Evolutionary conservation across 2,329 filamentous ascomycete genomes (phyloP).

Genomic region (Rhynchosporium secalis): DNA sequence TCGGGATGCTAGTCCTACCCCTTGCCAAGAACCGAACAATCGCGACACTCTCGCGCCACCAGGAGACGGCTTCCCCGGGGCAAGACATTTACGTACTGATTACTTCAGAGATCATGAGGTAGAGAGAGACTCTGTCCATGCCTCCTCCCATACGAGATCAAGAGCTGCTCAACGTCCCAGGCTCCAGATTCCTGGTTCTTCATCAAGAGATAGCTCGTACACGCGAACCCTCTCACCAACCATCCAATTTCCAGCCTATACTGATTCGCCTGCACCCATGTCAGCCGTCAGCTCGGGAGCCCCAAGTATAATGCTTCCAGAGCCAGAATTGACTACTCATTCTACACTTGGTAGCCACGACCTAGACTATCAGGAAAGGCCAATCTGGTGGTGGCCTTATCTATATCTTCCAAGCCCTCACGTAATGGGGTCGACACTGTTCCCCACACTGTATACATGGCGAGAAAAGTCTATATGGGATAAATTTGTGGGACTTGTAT

Average conservation of each 20-base stretch:
- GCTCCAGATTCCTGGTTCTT: slow-evolving; percentile 34
- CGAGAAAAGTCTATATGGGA: slow-evolving; percentile 80
- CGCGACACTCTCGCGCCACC: slow-evolving; percentile 47
- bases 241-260: slow-evolving; percentile 38
- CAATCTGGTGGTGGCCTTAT: slow-evolving; percentile 79
- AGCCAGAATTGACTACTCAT: slow-evolving; percentile 30
- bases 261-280: slow-evolving; percentile 38
- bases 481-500: slow-evolving; percentile 76
- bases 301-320: slow-evolving; percentile 37
- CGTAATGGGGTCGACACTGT: slow-evolving; percentile 70
- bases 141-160: slow-evolving; percentile 26
- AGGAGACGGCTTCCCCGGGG: slow-evolving; percentile 42
- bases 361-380: slow-evolving; percentile 37
- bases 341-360: slow-evolving; percentile 32
- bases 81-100: slow-evolving; percentile 34
- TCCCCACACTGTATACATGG: slow-evolving; percentile 86
- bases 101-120: slow-evolving; percentile 41
- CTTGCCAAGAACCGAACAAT: slow-evolving; percentile 32
- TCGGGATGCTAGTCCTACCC: slow-evolving; percentile 39
- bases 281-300: slow-evolving; percentile 34
- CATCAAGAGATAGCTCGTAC: slow-evolving; percentile 36
- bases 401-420: slow-evolving; percentile 69
- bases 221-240: slow-evolving; percentile 35
- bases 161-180: slow-evolving; percentile 27
- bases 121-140: slow-evolving; percentile 18